These are phyloP conservation scores for Aureobasidium lini DNA, from an alignment of 2,329 filamentous ascomycete species.

Conservation along the genomic window DNA sequence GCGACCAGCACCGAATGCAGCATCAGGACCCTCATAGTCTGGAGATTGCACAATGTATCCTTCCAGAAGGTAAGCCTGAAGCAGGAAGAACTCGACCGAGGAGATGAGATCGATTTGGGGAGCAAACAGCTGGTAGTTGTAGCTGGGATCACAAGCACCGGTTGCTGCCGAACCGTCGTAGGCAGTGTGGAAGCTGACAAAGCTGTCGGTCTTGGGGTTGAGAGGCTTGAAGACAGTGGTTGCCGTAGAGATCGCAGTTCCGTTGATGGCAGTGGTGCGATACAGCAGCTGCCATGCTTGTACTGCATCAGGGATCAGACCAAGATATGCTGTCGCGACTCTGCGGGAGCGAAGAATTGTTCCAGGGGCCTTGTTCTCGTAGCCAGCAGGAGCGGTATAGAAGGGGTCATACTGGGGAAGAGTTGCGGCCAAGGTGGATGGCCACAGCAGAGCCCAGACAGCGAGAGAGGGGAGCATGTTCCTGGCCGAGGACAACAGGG, in stretches of 20 bases:
- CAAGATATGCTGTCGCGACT: neutral
- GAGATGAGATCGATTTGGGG: neutral
- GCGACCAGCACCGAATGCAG: slow-evolving; percentile 21
- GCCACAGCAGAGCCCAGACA: neutral
- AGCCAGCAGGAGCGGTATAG: slow-evolving; percentile 22
- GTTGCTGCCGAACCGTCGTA: slow-evolving; percentile 6
- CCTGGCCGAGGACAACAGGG: neutral
- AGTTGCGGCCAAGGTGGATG: neutral
- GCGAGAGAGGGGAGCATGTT: neutral
- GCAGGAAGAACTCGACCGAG: slow-evolving; percentile 1
- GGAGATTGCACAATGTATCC: slow-evolving; percentile 22
- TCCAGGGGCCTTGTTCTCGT: slow-evolving; percentile 19
- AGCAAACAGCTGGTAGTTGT: slow-evolving; percentile 12
- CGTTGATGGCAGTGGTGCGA: slow-evolving; percentile 9
- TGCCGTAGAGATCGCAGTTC: neutral
- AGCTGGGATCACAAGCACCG: slow-evolving; percentile 10
- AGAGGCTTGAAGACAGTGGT: slow-evolving; percentile 6
- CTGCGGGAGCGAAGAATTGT: slow-evolving; percentile 18
- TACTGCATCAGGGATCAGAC: neutral
- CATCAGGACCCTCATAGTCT: slow-evolving; percentile 23
- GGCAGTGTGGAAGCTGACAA: slow-evolving; percentile 10
- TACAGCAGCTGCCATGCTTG: slow-evolving; percentile 10
- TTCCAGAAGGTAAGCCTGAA: slow-evolving; percentile 17
- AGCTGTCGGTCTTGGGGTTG: neutral
- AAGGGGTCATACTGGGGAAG: slow-evolving; percentile 22